A percentile compares a stretch with the other conserved stretches of the same genome.
These are phyloP conservation scores for Calonectria pseudoturangicola DNA, from an alignment of 2,329 filamentous ascomycete genomes.

Conservation along the genomic window DNA sequence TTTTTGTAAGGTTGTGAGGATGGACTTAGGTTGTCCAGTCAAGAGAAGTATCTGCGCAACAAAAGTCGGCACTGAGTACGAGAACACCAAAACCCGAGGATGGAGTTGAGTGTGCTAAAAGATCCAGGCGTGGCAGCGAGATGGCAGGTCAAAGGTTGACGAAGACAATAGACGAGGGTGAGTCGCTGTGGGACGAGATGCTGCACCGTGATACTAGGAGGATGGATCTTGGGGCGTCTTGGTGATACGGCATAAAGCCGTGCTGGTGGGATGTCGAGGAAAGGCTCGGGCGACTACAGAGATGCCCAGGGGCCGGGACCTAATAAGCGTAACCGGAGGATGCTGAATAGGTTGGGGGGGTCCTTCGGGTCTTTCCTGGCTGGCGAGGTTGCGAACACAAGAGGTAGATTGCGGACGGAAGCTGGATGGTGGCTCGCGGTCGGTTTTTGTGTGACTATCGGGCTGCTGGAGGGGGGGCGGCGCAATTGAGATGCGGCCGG, in stretches of 20 bases:
- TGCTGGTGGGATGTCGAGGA: constrained; percentile 66
- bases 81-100: constrained; percentile 37
- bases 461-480: constrained; percentile 58
- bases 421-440: constrained; percentile 64
- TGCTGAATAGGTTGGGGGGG: constrained; percentile 45
- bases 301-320: constrained; percentile 56
- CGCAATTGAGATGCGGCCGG: constrained; percentile 65
- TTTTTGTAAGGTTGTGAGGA: constrained; percentile 41
- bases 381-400: constrained; percentile 55
- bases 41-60: constrained; percentile 47
- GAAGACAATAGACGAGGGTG: constrained; percentile 56
- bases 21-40: constrained; percentile 47
- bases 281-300: constrained; percentile 69
- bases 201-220: constrained; percentile 71
- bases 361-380: constrained; percentile 54
- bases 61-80: constrained; percentile 45
- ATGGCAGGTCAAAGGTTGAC: constrained; percentile 43
- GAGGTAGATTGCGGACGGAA: constrained; percentile 56
- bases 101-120: constrained; percentile 39
- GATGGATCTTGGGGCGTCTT: constrained; percentile 65
- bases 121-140: constrained; percentile 41
- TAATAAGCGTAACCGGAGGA: constrained; percentile 56
- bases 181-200: constrained; percentile 70
- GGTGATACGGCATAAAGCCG: constrained; percentile 71
- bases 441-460: constrained; percentile 72